phyloP scores from a whole-genome alignment of 2,329 filamentous ascomycete species.

The Cryphonectria radicalis region DNA sequence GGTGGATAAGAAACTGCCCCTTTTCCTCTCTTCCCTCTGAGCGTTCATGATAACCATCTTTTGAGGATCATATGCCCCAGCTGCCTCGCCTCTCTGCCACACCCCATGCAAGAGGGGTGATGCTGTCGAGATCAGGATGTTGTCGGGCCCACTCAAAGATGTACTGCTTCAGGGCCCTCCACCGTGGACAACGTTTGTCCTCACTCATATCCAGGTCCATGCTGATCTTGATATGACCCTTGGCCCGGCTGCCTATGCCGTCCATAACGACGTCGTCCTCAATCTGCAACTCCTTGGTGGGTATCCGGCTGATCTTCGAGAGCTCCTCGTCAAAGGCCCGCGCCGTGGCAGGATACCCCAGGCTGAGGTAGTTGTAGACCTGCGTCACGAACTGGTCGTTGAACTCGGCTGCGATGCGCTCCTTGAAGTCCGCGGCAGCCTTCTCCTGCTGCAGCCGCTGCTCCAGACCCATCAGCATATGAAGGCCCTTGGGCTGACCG shows the following conservation, averaged over 20 bases:
- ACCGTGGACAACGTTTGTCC: conserved; percentile 67
- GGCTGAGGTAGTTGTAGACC: conserved; percentile 94
- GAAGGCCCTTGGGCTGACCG: conserved; percentile 47
- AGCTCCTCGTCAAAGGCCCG: conserved; percentile 84
- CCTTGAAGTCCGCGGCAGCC: conserved; percentile 53
- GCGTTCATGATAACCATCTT: background rate
- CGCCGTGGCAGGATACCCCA: conserved; percentile 88
- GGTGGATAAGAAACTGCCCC: background rate
- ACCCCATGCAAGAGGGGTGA: conserved; percentile 68
- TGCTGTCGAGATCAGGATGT: conserved; percentile 72
- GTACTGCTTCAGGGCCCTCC: conserved; percentile 83
- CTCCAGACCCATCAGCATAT: conserved; percentile 56
- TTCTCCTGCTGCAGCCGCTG: conserved; percentile 56
- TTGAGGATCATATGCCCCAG: conserved; percentile 64
- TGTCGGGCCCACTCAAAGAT: conserved; percentile 89
- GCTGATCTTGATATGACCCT: conserved; percentile 76
- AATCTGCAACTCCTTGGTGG: conserved; percentile 68
- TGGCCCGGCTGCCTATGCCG: conserved; percentile 49
- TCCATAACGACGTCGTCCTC: conserved; percentile 67
- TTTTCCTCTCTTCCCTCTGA: background rate
- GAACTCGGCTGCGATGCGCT: conserved; percentile 69
- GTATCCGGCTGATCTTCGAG: conserved; percentile 75
- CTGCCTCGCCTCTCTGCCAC: conserved; percentile 69
- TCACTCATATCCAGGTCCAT: conserved; percentile 50
- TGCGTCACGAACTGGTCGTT: conserved; percentile 87